Evolutionary conservation across 257 asterid species (phyloP), one percentile per base, ranked within the genome.

Genomic region (Nicotiana otophora): DNA sequence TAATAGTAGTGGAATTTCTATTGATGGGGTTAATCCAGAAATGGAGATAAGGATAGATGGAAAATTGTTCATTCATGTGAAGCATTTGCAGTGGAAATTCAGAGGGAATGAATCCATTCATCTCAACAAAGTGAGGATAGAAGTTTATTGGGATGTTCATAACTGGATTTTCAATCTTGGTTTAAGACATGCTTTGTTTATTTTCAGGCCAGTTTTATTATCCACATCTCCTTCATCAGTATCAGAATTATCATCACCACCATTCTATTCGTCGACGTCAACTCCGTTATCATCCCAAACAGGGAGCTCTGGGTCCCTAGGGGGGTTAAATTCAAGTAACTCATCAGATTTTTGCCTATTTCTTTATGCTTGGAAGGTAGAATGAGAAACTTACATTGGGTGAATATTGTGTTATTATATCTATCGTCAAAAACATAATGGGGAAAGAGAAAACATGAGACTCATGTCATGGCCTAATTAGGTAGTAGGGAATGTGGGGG

Each of bases 11-110:
- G 82, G 86, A 28, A 82, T 84, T 84, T 62, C 85, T 1, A 62
- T 83, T 2, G 68, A 80, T 17, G 92, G 87, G 23, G 82, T 81
- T 42, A 97, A 93, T 60, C 98, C 95, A 16, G 99, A 96, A 65
- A 92, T 96, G 99, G 99, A 93, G 92, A 93, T 94, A 53, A 87
- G 88, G 77, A 91, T 96, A 48, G 98, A 96, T 82, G 99, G 98
- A 39, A 88, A 90, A 80, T 75, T 88, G 70, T 87, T 88, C 20
- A 87, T 96, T 46, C 94, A 89, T 78, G 97, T 94, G 31, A 93
- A 91, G 88, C 98, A 96, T 74, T 78, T 96, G 85, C 98, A 96
- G 65, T 96, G 98, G 99, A 96, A 96, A 77, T 96, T 96, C 58
- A 87, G 98, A 83, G 99, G 99, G 6, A 96, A 94, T 36, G 98